Conservation (phyloP, 192 early-diverging fungal species). For the Backusella circina region DNA sequence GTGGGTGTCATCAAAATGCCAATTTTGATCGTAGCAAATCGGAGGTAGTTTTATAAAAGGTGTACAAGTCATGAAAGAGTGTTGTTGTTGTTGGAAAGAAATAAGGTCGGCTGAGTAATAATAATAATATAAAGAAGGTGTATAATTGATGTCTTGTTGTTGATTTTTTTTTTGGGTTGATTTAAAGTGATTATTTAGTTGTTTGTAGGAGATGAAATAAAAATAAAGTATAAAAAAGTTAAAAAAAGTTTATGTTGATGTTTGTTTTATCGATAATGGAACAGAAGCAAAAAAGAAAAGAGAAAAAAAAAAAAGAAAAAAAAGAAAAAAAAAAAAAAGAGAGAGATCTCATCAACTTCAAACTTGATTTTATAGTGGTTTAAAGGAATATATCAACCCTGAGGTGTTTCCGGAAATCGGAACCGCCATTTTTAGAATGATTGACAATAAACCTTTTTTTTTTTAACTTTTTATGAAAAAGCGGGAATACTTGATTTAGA, state of each 20-base stretch:
- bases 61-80: background rate
- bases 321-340: too few species aligned
- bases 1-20: background rate
- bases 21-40: background rate
- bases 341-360: too few species aligned
- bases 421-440: too few species aligned
- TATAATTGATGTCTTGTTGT: background rate
- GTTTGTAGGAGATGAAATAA: background rate
- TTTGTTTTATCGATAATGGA: background rate
- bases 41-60: background rate
- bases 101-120: background rate
- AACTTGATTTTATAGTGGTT: too few species aligned
- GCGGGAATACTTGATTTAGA: background rate
- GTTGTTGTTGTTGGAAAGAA: too few species aligned
- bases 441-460: too few species aligned
- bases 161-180: background rate
- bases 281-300: background rate
- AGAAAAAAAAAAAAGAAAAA: too few species aligned
- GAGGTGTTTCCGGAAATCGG: too few species aligned
- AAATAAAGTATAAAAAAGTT: background rate
- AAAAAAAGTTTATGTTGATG: background rate
- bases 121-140: background rate
- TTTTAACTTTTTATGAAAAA: background rate
- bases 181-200: background rate
- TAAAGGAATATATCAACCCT: too few species aligned